These are phyloP conservation scores for Cordyceps fumosorosea DNA, from an alignment of 2,329 filamentous ascomycete genomes.

Conservation along the genomic window DNA sequence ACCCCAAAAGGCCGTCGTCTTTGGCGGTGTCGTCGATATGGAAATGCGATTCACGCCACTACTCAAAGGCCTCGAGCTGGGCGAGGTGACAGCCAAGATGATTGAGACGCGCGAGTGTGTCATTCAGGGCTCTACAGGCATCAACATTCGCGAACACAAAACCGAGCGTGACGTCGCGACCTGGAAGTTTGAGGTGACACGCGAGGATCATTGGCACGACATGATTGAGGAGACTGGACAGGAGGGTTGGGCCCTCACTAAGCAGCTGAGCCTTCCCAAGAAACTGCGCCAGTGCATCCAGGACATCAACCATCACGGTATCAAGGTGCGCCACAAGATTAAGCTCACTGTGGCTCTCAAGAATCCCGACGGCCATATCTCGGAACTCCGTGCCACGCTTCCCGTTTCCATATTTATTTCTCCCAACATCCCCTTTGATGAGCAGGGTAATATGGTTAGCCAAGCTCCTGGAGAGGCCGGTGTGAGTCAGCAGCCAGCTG, in stretches of 20 bases:
- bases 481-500: slow-evolving; percentile 46
- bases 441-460: slow-evolving; percentile 71
- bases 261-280: slow-evolving; percentile 66
- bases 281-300: slow-evolving; percentile 79
- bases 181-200: slow-evolving; percentile 49
- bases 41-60: slow-evolving; percentile 84
- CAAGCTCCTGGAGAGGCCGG: slow-evolving; percentile 47
- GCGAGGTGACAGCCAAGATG: slow-evolving; percentile 73
- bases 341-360: slow-evolving; percentile 85
- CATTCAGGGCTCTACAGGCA: slow-evolving; percentile 38
- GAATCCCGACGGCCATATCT: slow-evolving; percentile 91
- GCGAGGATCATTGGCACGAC: slow-evolving; percentile 61
- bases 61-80: slow-evolving; percentile 79
- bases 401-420: slow-evolving; percentile 94
- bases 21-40: slow-evolving; percentile 78
- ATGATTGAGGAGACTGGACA: slow-evolving; percentile 62
- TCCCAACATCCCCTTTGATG: slow-evolving; percentile 81
- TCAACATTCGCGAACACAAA: slow-evolving; percentile 51
- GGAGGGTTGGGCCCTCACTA: slow-evolving; percentile 58
- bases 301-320: slow-evolving; percentile 79
- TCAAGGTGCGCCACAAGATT: slow-evolving; percentile 89
- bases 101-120: slow-evolving; percentile 70
- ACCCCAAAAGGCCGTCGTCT: slow-evolving; percentile 89
- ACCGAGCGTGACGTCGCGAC: slow-evolving; percentile 56
- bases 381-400: slow-evolving; percentile 85